Conservation (phyloP, 2,329 filamentous ascomycete genomes). For the Phoma sp. region DNA sequence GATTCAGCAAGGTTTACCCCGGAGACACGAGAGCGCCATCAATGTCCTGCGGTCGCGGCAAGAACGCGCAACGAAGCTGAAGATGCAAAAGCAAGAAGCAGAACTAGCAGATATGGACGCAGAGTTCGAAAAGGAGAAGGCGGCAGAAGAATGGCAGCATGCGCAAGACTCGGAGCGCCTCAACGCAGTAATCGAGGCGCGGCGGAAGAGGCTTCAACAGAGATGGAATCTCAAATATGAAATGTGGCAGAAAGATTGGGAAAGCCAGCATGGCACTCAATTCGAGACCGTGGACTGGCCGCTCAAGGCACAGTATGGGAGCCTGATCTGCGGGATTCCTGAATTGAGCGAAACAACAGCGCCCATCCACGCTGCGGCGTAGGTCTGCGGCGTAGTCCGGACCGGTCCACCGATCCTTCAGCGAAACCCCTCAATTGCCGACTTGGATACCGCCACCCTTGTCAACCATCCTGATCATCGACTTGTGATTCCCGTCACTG, state of each 20-base stretch:
- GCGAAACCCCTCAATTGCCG: conserved; percentile 5
- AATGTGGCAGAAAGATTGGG: conserved; percentile 49
- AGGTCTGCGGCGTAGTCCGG: conserved; percentile 13
- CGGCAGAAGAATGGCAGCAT: conserved; percentile 41
- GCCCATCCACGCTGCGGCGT: conserved; percentile 22
- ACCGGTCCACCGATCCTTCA: conserved; percentile 13
- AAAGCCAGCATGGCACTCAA: conserved; percentile 36
- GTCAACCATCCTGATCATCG: conserved; percentile 3
- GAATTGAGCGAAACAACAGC: conserved; percentile 32
- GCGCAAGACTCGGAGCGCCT: conserved; percentile 45
- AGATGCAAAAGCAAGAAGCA: conserved; percentile 49
- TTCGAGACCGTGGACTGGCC: conserved; percentile 45
- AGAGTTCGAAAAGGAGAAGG: conserved; percentile 44
- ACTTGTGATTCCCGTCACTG: not conserved
- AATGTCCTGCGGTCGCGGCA: conserved; percentile 57
- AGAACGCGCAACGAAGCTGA: conserved; percentile 47
- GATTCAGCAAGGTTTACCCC: conserved; percentile 49
- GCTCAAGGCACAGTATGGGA: conserved; percentile 20
- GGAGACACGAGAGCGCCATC: conserved; percentile 55
- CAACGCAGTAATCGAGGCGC: conserved; percentile 41
- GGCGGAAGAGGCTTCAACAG: conserved; percentile 41
- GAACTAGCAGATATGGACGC: conserved; percentile 48
- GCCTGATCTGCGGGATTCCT: conserved; percentile 23
- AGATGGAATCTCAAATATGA: conserved; percentile 52
- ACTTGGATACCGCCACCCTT: conserved; percentile 12